These are phyloP conservation scores for Populus nigra DNA, from an alignment of 345 rosid genomes.

Conservation along the genomic window DNA sequence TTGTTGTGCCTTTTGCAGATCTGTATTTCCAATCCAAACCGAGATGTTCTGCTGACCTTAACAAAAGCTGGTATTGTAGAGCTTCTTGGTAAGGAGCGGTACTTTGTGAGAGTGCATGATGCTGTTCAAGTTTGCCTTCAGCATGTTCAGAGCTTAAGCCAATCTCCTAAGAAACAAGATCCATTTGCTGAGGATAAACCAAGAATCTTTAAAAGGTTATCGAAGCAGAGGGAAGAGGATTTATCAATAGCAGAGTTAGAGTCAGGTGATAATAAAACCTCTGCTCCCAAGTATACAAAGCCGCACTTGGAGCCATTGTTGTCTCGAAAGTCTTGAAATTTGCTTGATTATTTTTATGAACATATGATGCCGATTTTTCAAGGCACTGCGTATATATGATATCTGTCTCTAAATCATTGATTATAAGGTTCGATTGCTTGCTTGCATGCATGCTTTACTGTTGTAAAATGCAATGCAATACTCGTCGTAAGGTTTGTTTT, in stretches of 20 bases:
- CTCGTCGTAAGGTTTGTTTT: background rate
- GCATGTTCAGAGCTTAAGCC: constrained; percentile 56
- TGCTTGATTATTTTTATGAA: background rate
- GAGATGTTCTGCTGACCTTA: constrained; percentile 69
- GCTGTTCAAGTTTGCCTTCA: constrained; percentile 96
- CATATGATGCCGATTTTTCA: background rate
- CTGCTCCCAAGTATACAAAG: constrained; percentile 19
- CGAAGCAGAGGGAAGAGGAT: constrained; percentile 43
- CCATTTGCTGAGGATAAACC: constrained; percentile 34
- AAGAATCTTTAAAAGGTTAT: constrained; percentile 46
- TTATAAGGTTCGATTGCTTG: background rate
- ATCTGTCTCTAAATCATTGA: background rate
- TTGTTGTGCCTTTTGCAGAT: constrained; percentile 39
- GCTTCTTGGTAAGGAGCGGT: constrained; percentile 88
- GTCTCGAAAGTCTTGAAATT: constrained; percentile 17
- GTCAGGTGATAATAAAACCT: constrained; percentile 38
- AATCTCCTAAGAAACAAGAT: constrained; percentile 24
- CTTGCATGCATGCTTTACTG: background rate
- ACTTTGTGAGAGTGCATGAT: constrained; percentile 88
- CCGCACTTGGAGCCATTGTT: constrained; percentile 67
- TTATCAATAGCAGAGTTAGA: constrained; percentile 43
- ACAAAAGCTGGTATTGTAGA: constrained; percentile 75
- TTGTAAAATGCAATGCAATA: background rate
- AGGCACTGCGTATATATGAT: background rate
- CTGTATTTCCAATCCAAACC: constrained; percentile 86